Evolutionary conservation across 306 rosid species (phyloP), one percentile per base, ranked within the genome.

Genomic region (Cyclanthera cordifolia): DNA sequence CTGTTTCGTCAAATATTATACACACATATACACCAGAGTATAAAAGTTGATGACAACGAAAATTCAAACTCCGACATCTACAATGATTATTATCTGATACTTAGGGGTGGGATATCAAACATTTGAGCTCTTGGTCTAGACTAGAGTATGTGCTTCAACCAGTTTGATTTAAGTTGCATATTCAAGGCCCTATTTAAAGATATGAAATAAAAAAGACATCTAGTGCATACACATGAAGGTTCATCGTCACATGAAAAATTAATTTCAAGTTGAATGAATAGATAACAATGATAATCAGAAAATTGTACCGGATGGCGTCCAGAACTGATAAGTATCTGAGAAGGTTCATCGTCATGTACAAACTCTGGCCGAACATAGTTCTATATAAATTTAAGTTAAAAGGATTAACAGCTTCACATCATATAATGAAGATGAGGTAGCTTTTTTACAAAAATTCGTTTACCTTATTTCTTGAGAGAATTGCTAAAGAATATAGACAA

Each of bases 401-500:
- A 76, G 69, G 72, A 74, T 56, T 68, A 68, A 37, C 66, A 39
- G 1, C 21, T 13, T 15, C 21, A 53, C 13, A 53, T 52, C 32
- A 17, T 37, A 11, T 19, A 17, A 69, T 2, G 32, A 65, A 12
- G 56, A 43, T 61, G 37, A 70, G 71, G 55, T 45, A 41, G 25
- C 50, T 24, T 72, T 73, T 72, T 64, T 69, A 76, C 70, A 69
- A 53, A 39, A 17, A 25, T 28, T 15, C 23, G 1, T 11, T 63
- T 76, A 93, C 96, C 94, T 86, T 83, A 73, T 86, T 87, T 84
- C 94, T 87, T 52, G 96, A 89, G 84, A 87, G 95, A 80, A 85
- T 78, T 79, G 98, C 98, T 52, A 85, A 83, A 25, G 98, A 93
- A 75, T 86, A 87, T 43, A 89, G 82, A 82, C 98, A 93, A 78